phyloP scores from a whole-genome alignment of 139 green algal species.

The Chlorella sp. region DNA sequence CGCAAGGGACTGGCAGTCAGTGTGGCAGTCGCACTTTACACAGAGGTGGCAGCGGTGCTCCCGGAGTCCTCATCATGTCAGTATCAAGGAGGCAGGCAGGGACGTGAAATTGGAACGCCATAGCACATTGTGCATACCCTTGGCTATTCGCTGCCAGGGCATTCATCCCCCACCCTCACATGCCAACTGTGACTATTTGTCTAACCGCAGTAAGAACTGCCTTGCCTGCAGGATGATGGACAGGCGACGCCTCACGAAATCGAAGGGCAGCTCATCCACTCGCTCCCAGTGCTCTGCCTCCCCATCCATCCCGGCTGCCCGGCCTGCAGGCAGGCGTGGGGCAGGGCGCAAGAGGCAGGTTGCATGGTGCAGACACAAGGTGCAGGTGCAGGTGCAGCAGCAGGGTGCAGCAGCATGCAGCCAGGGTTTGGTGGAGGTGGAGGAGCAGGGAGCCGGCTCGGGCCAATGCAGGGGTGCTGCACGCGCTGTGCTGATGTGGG shows the following conservation, averaged over 20 bases:
- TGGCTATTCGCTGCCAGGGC: neutral
- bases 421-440: too few relatives aligned
- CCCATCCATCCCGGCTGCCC: slow-evolving; percentile 2
- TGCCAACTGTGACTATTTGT: neutral
- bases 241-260: slow-evolving; percentile 45
- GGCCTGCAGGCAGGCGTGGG: neutral
- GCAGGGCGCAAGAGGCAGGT: neutral
- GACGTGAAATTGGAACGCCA: too few relatives aligned
- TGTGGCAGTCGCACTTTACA: too few relatives aligned
- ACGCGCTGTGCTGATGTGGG: neutral
- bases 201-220: neutral
- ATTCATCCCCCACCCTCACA: neutral
- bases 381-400: neutral
- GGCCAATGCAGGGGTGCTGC: too few relatives aligned
- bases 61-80: too few relatives aligned
- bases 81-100: too few relatives aligned
- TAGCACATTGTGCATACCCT: too few relatives aligned
- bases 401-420: too few relatives aligned
- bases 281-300: neutral
- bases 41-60: too few relatives aligned
- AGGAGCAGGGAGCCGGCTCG: too few relatives aligned
- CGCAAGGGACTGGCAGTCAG: neutral
- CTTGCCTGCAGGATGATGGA: slow-evolving; percentile 36
- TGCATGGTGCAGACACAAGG: too few relatives aligned
- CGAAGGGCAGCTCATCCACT: slow-evolving; percentile 53